Evolutionary conservation across 2,329 filamentous ascomycete genomes (phyloP).

Genomic region (Colletotrichum cereale): DNA sequence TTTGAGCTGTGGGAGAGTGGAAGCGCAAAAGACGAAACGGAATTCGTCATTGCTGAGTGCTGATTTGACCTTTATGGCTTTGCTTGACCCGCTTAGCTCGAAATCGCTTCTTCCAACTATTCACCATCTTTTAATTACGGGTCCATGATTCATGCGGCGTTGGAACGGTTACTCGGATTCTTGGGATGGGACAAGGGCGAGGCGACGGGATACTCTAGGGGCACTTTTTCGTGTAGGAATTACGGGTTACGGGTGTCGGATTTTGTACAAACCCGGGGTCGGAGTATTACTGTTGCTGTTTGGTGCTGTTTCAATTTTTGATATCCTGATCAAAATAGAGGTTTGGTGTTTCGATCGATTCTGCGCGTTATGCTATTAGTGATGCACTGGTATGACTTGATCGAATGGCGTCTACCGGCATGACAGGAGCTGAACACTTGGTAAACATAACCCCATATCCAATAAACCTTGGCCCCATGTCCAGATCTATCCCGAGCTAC

Average conservation of each 20-base stretch:
- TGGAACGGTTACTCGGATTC: conserved; percentile 4
- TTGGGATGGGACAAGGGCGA: conserved; percentile 20
- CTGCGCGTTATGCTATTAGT: not conserved
- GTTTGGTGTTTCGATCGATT: not conserved
- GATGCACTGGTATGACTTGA: not conserved
- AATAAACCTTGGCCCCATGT: not conserved
- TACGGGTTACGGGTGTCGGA: conserved; percentile 7
- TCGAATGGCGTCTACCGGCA: not conserved
- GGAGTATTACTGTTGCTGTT: conserved; percentile 29
- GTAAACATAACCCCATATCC: too few species aligned
- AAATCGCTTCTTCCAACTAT: conserved; percentile 36
- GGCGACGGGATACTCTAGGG: conserved; percentile 21
- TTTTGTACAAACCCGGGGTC: conserved; percentile 24
- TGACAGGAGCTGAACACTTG: not conserved
- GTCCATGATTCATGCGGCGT: conserved; percentile 39
- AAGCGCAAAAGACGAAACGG: conserved; percentile 70
- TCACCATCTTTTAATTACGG: conserved; percentile 39
- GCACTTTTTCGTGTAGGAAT: conserved; percentile 23
- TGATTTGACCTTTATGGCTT: conserved; percentile 41
- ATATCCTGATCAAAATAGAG: conserved; percentile 34
- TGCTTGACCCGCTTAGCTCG: conserved; percentile 15
- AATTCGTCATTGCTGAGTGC: conserved; percentile 46
- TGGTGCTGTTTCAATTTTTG: conserved; percentile 13
- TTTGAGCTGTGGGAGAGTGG: conserved; percentile 80
- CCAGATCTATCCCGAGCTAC: not conserved